Conservation (phyloP, 768 basidiomycete genomes). For the Tylopilus rubrobrunneus region DNA sequence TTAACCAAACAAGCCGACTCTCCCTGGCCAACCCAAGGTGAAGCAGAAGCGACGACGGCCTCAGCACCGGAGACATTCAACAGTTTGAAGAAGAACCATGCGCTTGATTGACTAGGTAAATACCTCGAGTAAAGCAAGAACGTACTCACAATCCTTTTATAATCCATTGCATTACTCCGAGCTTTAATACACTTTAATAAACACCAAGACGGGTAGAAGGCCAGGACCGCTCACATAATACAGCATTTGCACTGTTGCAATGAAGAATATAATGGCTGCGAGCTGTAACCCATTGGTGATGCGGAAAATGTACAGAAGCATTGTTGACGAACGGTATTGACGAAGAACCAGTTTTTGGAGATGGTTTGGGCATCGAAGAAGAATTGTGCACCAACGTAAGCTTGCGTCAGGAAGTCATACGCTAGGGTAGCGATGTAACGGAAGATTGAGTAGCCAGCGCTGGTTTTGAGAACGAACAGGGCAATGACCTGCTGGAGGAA, state of each 20-base stretch:
- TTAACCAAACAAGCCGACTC: constrained; percentile 84
- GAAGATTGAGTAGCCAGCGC: constrained; percentile 82
- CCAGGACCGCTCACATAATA: constrained; percentile 51
- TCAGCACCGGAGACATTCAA: constrained; percentile 94
- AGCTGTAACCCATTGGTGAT: constrained; percentile 40
- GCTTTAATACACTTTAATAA: constrained; percentile 22
- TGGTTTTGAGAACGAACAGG: constrained; percentile 82
- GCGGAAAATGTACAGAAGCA: constrained; percentile 6
- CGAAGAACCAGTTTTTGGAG: constrained; percentile 78
- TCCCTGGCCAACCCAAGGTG: constrained; percentile 92
- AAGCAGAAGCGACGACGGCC: constrained; percentile 87
- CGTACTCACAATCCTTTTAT: constrained; percentile 70
- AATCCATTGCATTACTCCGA: constrained; percentile 94
- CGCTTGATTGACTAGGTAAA: constrained; percentile 38
- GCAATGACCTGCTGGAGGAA: constrained; percentile 84
- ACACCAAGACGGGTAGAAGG: neutral
- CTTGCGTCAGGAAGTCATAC: constrained; percentile 71
- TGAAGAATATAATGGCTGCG: constrained; percentile 85
- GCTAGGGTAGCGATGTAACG: constrained; percentile 78
- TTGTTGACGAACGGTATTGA: constrained; percentile 55
- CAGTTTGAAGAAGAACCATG: constrained; percentile 91
- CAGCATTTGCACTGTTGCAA: constrained; percentile 88
- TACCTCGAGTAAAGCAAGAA: neutral
- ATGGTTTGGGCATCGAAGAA: constrained; percentile 74
- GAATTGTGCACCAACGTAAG: constrained; percentile 68